Percentiles rank a stretch among this genome's conserved stretches.
phyloP scores from a whole-genome alignment of 345 rosid species.

The Hypericum androsaemum region DNA sequence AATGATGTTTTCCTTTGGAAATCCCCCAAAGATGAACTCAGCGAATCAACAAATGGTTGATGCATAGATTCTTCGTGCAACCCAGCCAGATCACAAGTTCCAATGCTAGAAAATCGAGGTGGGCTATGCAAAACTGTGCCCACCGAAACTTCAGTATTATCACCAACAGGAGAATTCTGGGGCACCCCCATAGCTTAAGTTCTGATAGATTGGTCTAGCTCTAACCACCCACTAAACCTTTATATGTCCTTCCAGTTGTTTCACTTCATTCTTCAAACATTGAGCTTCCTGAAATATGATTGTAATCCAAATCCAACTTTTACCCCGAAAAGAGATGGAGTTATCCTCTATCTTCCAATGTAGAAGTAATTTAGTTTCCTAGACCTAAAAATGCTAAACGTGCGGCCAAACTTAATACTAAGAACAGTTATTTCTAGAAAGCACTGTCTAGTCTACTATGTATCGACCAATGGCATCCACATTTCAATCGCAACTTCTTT shows the following conservation, averaged over 20 bases:
- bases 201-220: neutral
- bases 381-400: conserved; percentile 7
- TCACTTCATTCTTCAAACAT: conserved; percentile 11
- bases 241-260: conserved; percentile 12
- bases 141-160: conserved; percentile 31
- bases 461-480: conserved; percentile 72
- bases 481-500: conserved; percentile 27
- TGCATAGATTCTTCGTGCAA: conserved; percentile 27
- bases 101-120: conserved; percentile 26
- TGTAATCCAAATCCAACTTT: too few species aligned
- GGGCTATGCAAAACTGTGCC: conserved; percentile 42
- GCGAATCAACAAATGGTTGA: conserved; percentile 19
- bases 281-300: conserved; percentile 12
- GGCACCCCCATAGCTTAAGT: conserved; percentile 66
- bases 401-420: neutral
- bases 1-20: conserved; percentile 41
- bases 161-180: conserved; percentile 46
- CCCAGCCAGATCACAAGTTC: conserved; percentile 50
- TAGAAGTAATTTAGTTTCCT: conserved; percentile 8
- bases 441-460: conserved; percentile 27
- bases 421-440: neutral
- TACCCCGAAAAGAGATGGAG: neutral
- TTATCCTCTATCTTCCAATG: neutral
- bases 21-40: conserved; percentile 41
- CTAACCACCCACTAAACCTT: conserved; percentile 6